Evolutionary conservation across 2,329 filamentous ascomycete genomes (phyloP).

Genomic region (Colletotrichum falcatum): DNA sequence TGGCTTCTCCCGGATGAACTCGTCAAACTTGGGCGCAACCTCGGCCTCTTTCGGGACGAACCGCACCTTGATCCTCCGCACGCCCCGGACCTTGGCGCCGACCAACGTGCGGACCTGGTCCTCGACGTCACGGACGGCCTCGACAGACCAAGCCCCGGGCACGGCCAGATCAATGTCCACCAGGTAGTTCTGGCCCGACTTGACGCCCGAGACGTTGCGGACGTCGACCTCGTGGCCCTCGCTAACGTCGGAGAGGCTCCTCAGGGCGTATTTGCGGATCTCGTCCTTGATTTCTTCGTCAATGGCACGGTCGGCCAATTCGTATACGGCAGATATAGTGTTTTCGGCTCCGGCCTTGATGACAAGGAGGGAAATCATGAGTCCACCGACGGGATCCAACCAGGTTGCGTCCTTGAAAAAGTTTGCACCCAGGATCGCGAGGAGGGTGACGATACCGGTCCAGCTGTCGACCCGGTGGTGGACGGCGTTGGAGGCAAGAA

Average conservation of each 20-base stretch:
- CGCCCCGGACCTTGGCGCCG: slow-evolving; percentile 83
- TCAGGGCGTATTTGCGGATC: slow-evolving; percentile 73
- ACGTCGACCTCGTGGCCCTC: slow-evolving; percentile 74
- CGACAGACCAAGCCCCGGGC: slow-evolving; percentile 80
- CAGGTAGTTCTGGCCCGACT: slow-evolving; percentile 96
- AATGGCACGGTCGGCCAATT: slow-evolving; percentile 91
- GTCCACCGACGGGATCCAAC: slow-evolving; percentile 93
- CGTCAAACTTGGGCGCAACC: slow-evolving; percentile 71
- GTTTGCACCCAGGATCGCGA: slow-evolving; percentile 91
- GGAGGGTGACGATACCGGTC: slow-evolving; percentile 91
- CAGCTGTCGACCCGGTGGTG: slow-evolving; percentile 97
- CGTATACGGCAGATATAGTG: slow-evolving; percentile 82
- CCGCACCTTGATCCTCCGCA: slow-evolving; percentile 84
- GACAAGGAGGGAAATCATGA: slow-evolving; percentile 93
- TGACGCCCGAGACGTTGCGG: slow-evolving; percentile 86
- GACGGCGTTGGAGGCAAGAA: slow-evolving; percentile 94
- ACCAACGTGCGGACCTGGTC: slow-evolving; percentile 78
- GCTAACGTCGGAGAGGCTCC: slow-evolving; percentile 66
- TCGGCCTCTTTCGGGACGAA: slow-evolving; percentile 79
- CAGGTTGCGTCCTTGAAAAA: slow-evolving; percentile 86
- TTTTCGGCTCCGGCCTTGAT: slow-evolving; percentile 91
- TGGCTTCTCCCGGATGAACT: slow-evolving; percentile 79
- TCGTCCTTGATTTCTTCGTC: slow-evolving; percentile 84
- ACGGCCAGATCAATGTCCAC: slow-evolving; percentile 90
- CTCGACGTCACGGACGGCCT: slow-evolving; percentile 77